Conservation (phyloP, 2,329 filamentous ascomycete species). For the Aspergillus sp. region DNA sequence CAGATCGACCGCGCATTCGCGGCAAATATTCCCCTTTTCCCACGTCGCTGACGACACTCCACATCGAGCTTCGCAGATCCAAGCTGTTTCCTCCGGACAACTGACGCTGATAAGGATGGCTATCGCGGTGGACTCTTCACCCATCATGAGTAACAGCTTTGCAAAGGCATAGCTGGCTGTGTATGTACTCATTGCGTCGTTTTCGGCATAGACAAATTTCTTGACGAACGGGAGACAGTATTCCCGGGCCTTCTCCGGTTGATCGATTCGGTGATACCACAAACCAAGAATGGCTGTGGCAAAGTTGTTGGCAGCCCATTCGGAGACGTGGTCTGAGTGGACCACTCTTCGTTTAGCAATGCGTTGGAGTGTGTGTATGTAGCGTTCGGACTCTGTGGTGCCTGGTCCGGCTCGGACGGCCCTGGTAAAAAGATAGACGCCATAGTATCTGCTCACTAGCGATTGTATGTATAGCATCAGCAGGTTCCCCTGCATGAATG, state of each 20-base stretch:
- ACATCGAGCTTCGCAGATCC: not conserved
- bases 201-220: not conserved
- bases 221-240: not conserved
- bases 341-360: not conserved
- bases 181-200: not conserved
- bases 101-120: not conserved
- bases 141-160: not conserved
- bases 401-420: not conserved
- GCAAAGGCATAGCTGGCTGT: not conserved
- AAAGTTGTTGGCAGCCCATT: not conserved
- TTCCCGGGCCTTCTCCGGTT: not conserved
- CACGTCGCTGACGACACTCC: not conserved
- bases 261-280: not conserved
- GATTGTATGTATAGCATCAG: not conserved
- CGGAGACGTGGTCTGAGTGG: not conserved
- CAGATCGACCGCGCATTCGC: not conserved
- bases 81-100: not conserved
- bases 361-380: not conserved
- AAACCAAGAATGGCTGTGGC: not conserved
- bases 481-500: not conserved
- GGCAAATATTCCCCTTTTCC: not conserved
- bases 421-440: not conserved
- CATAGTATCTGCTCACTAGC: not conserved
- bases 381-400: not conserved
- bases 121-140: not conserved